Evolutionary conservation across 176 grass and related monocot species (phyloP).

Genomic region (Secale cereale): DNA sequence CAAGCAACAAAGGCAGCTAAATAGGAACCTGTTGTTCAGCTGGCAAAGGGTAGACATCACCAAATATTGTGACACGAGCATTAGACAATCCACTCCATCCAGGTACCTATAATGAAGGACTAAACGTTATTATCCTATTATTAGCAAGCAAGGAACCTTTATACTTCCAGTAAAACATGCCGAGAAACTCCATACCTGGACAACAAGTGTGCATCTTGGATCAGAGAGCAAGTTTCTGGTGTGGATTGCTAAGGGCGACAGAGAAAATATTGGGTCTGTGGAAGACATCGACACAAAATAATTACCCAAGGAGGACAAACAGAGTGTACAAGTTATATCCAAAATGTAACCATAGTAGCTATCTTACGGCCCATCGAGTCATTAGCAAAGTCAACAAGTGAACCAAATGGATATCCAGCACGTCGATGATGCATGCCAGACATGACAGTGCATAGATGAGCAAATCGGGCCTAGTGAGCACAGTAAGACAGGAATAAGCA

Average conservation of each 20-base stretch:
- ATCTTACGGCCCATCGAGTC: constrained; percentile 94
- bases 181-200: constrained; percentile 58
- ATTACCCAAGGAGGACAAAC: background rate
- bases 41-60: constrained; percentile 83
- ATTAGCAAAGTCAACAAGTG: constrained; percentile 90
- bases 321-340: background rate
- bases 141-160: background rate
- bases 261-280: constrained; percentile 93
- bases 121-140: background rate
- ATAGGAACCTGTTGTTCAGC: constrained; percentile 67
- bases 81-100: constrained; percentile 98
- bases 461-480: constrained; percentile 71
- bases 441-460: constrained; percentile 94
- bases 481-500: background rate
- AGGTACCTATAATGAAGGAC: constrained; percentile 58
- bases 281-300: background rate
- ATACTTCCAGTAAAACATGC: background rate
- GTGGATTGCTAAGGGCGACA: constrained; percentile 94
- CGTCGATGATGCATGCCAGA: constrained; percentile 95
- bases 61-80: constrained; percentile 97
- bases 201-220: constrained; percentile 94
- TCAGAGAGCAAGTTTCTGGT: constrained; percentile 90
- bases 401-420: constrained; percentile 93
- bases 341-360: constrained; percentile 14
- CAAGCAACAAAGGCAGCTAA: constrained; percentile 25